Base-by-base conservation (phyloP, 2,329 filamentous ascomycete species). In the Ceratocystiopsis minuta region DNA sequence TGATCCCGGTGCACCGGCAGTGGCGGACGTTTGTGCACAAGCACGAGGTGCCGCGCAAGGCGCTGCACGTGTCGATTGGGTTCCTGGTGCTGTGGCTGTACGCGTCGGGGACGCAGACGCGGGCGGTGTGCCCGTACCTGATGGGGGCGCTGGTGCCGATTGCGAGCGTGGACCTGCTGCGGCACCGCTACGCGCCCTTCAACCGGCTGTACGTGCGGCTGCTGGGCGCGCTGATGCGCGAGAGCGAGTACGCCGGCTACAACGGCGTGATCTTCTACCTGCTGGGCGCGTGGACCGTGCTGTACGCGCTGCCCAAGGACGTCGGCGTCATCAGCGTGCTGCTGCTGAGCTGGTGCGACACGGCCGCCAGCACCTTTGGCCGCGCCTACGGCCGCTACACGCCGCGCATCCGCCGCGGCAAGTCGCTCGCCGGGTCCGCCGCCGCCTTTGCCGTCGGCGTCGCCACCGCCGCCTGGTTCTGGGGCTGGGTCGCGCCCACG, bases 231-330 rank as follows among this genome's bases (percentile, higher is more conserved):
- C 68, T 98, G 51, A 98, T 98, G 90, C 82, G 90, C 42, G 90
- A 98, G 64, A 90, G 81, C 49, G 90, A 98, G 62, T 93, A 88
- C 51, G 70, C 78, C 38, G 84, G 86, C 40, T 98, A 85, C 69
- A 98, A 98, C 57, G 90, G 90, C 41, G 88, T 96, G 51, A 92
- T 98, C 50, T 95, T 83, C 67, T 98, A 96, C 60, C 74, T 98
- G 11, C 72, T 95, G 9, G 90, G 90, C 43, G 79, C 86, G 24
- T 95, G 86, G 76, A 69, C 78, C 31, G 85, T 88, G 15, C 72
- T 96, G 50, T 75, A 75, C 50, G 85, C 84, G 57, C 85, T 92
- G 58, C 85, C 87, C 48, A 98, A 96, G 63, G 90, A 98, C 53
- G 72, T 98, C 18, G 86, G 80, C 9, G 80, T 93, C 39, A 80